Evolutionary conservation across 2,329 filamentous ascomycete species (phyloP).

Genomic region (Trichoderma guizhouense): DNA sequence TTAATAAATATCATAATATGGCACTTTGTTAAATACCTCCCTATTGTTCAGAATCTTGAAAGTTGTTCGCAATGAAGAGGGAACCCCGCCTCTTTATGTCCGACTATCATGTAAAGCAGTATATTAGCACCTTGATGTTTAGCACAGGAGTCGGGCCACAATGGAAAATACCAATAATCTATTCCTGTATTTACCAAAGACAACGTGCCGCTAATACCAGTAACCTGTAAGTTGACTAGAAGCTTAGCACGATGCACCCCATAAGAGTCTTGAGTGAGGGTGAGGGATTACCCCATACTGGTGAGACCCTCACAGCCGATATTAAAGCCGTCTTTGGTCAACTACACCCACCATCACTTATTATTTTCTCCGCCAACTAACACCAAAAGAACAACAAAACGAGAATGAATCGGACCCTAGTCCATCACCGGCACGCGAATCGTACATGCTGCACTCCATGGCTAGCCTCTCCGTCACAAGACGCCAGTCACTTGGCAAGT

Average conservation of each 20-base stretch:
- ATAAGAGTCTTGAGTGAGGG: neutral
- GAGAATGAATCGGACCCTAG: neutral
- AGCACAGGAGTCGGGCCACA: neutral
- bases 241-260: neutral
- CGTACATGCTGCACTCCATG: conserved; percentile 15
- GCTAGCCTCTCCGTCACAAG: neutral
- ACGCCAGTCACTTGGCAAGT: neutral
- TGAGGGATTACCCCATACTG: neutral
- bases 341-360: neutral
- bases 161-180: neutral
- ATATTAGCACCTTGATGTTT: neutral
- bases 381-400: neutral
- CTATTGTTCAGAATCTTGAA: no score
- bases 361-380: neutral
- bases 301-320: neutral
- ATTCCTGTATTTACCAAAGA: neutral
- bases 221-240: neutral
- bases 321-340: neutral
- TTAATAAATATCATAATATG: no score
- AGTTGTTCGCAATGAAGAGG: no score
- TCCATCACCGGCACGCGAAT: conserved; percentile 6
- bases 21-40: no score
- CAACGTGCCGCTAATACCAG: neutral
- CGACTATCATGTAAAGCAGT: neutral
- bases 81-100: neutral